Base-by-base conservation (phyloP, 352 stramenopile species). In the Discostella stelligera region DNA sequence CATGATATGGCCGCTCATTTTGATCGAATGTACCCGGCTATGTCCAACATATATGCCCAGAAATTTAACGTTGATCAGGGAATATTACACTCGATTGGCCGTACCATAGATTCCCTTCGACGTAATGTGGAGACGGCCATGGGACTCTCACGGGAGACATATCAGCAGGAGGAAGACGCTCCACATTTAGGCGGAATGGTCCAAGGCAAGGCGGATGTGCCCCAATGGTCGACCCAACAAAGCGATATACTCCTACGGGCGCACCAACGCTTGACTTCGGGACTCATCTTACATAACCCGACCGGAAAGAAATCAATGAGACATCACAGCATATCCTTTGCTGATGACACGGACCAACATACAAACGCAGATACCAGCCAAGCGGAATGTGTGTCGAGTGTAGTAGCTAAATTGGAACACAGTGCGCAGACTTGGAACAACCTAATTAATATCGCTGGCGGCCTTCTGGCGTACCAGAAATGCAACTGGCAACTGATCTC, bases 301-400 rank as follows among this genome's bases (percentile, higher is more conserved):
- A 32, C 10, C 3, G 20, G 14, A 14, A 16, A 46, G 7, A 0
- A 16, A 56, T 3, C 0, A 16, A 69, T 82, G 11, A 7, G 9
- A 0, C 32, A 71, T n/a, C n/a, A 60, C n/a, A 82, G 66, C 49
- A 56, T 66, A 30, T 39, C 41, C 48, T 82, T 72, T 39, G 50
- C 61, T 0, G 62, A 79, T 25, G 62, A 79, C 21, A 77, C 16
- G 5, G 69, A 77, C 27, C 16, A 55, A 55, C 20, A 55, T 21
- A 20, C n/a, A 1, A 16, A 18, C 23, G 49, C 6, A 23, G 16
- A 55, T 9, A 16, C 20, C 14, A n/a, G n/a, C n/a, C n/a, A n/a
- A n/a, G n/a, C n/a, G n/a, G n/a, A n/a, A n/a, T n/a, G n/a, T n/a
- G n/a, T n/a, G n/a, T 5, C 27, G 27, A 32, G 2, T 32, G 27